phyloP scores from a whole-genome alignment of 73 alveolate genomes.

The Tetrahymena elliotti region DNA sequence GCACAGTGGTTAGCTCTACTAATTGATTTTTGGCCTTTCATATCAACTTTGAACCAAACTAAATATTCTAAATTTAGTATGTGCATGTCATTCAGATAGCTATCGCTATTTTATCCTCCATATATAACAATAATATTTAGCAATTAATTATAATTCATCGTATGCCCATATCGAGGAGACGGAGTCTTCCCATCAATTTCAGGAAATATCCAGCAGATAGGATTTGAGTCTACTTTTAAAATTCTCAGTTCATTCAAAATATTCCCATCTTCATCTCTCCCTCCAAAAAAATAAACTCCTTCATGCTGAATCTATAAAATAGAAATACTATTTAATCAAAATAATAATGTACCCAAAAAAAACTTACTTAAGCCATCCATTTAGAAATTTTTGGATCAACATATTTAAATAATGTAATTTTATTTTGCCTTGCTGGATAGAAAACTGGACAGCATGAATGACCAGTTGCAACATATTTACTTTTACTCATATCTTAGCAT shows the following conservation, averaged over 20 bases:
- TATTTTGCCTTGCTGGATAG: background rate
- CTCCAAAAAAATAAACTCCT: slow-evolving; percentile 39
- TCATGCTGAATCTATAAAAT: background rate
- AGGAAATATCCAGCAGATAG: slow-evolving; percentile 35
- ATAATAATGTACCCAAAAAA: too few relatives aligned
- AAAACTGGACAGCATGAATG: background rate
- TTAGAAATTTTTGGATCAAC: background rate
- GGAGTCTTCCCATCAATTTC: slow-evolving; percentile 34
- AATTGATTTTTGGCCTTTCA: background rate
- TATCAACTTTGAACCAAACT: background rate
- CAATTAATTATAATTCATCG: slow-evolving; percentile 21
- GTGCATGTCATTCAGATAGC: background rate
- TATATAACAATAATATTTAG: slow-evolving; percentile 11
- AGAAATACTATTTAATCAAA: too few relatives aligned
- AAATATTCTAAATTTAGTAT: background rate
- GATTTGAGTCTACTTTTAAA: slow-evolving; percentile 44
- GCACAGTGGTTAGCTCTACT: background rate
- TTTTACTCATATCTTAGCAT: background rate
- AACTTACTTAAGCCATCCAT: background rate
- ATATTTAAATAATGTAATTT: background rate
- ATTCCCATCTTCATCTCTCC: slow-evolving; percentile 49
- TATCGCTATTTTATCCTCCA: slow-evolving; percentile 16
- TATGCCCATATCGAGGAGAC: slow-evolving; percentile 28
- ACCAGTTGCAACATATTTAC: background rate
- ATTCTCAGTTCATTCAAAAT: slow-evolving; percentile 42